Percentiles rank a stretch among this genome's conserved stretches.
Evolutionary conservation across 768 basidiomycete genomes (phyloP).

Genomic region (Obba rivulosa): DNA sequence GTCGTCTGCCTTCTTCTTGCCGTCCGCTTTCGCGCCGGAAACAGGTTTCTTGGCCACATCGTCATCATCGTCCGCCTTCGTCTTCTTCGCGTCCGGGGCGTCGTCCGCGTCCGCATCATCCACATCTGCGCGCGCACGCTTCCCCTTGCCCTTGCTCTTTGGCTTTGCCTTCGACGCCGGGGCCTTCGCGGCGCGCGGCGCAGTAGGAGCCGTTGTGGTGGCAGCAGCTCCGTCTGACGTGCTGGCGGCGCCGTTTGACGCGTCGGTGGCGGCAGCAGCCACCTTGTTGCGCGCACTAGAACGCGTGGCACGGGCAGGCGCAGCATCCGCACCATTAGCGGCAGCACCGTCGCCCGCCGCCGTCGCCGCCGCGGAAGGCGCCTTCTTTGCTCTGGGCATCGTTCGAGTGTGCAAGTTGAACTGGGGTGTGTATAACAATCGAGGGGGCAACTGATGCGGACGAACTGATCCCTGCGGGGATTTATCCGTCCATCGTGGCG

Average conservation of each 20-base stretch:
- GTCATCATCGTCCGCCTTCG: constrained; percentile 20
- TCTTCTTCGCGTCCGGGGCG: constrained; percentile 24
- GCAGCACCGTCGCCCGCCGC: background rate
- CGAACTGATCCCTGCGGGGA: too few relatives aligned
- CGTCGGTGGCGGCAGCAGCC: constrained; percentile 17
- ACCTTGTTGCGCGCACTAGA: constrained; percentile 25
- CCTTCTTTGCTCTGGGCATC: too few relatives aligned
- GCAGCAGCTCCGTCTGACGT: constrained; percentile 18
- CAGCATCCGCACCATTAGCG: background rate
- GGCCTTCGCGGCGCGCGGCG: constrained; percentile 12
- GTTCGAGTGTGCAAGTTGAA: too few relatives aligned
- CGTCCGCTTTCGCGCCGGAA: constrained; percentile 2
- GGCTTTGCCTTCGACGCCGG: constrained; percentile 23
- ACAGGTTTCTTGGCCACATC: constrained; percentile 6
- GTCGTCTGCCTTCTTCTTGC: constrained; percentile 3
- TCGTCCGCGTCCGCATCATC: constrained; percentile 16
- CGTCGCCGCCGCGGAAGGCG: background rate
- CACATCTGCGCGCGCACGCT: constrained; percentile 13
- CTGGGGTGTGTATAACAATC: too few relatives aligned
- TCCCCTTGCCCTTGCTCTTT: constrained; percentile 11
- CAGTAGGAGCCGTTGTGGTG: constrained; percentile 5
- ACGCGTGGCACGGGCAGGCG: constrained; percentile 19
- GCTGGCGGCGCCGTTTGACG: constrained; percentile 9
- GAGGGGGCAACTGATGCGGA: too few relatives aligned
- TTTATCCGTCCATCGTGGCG: too few relatives aligned